Evolutionary conservation across 106 monocot genomes (phyloP), one percentile per base, ranked within the genome.

Genomic region (Dendrobium chrysotoxum): DNA sequence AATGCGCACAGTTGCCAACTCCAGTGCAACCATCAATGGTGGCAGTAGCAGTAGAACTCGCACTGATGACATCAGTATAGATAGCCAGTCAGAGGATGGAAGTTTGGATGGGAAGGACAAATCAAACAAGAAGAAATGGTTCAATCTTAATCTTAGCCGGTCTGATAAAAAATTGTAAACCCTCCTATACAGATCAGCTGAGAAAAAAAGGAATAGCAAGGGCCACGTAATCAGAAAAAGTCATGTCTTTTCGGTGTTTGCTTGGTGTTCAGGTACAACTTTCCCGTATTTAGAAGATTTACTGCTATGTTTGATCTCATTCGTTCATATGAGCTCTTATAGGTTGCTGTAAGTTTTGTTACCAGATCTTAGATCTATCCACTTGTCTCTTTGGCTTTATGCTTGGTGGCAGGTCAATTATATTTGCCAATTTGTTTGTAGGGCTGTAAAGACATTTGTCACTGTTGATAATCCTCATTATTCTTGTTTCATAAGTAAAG

Each of bases 161-260:
- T 89, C 93, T 7, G 92, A 92, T 66, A 93, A 87, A 66, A 93
- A 89, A 38, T 58, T 61, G 17, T 76, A 16, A 76, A 76, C 0
- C 18, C 15, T 40, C 5, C 41, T 41, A 10, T 38, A 70, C 70
- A 38, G 35, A 31, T 15, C 35, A 28, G 16, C 70, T 41, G 74
- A 74, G 39, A 7, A 5, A 40, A 20, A 16, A 74, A 74, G 6
- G 17, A 23, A 41, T 7, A 40, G 40, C 20, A 20, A 20, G 9
- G 41, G 20, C 17, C 18, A 41, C 21, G n/a, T 7, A 41, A 5
- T 40, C 38, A 40, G 40, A 41, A 40, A 68, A 40, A 17, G 15
- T 40, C 7, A 7, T 30, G 0, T 1, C n/a, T 8, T 6, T 4
- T 61, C 11, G 11, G 4, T 4, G 0, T 4, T 61, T 61, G 5